Percentiles rank a stretch among this genome's conserved stretches.
phyloP scores from a whole-genome alignment of 495 filamentous ascomycete species.

The Neurospora sp. region DNA sequence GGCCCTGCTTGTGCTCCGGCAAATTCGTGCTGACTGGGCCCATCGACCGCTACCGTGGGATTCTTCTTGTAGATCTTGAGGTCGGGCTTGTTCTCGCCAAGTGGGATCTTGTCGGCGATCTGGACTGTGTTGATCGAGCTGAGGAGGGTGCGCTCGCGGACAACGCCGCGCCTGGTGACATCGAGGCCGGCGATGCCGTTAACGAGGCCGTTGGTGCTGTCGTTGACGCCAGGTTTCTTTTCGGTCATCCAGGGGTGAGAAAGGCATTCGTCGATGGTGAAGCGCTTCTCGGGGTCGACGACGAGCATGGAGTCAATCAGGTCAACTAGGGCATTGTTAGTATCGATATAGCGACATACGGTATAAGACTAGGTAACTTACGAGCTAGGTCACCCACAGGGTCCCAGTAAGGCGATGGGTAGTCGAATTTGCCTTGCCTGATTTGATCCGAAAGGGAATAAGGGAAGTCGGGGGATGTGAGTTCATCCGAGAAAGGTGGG shows the following conservation, averaged over 20 bases:
- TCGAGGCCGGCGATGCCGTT: conserved; percentile 71
- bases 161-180: conserved; percentile 69
- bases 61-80: conserved; percentile 80
- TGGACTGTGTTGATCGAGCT: conserved; percentile 71
- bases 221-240: conserved; percentile 44
- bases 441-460: conserved; percentile 88
- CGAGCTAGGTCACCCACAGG: conserved; percentile 73
- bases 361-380: conserved; percentile 15
- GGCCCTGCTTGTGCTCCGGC: background rate
- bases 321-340: conserved; percentile 46
- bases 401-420: conserved; percentile 97
- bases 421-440: conserved; percentile 78
- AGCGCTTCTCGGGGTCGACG: conserved; percentile 71
- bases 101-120: conserved; percentile 50
- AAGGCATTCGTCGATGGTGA: conserved; percentile 81
- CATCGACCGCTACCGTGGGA: conserved; percentile 21
- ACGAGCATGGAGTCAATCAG: conserved; percentile 93
- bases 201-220: conserved; percentile 90
- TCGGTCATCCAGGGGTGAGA: conserved; percentile 81
- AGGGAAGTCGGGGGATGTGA: conserved; percentile 67
- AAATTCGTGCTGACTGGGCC: conserved; percentile 2
- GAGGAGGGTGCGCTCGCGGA: conserved; percentile 75
- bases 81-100: conserved; percentile 40
- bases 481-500: conserved; percentile 92
- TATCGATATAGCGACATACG: background rate